Evolutionary conservation across 2,329 filamentous ascomycete genomes (phyloP), one percentile per base, ranked within the genome.

Genomic region (Xylariales sp.): DNA sequence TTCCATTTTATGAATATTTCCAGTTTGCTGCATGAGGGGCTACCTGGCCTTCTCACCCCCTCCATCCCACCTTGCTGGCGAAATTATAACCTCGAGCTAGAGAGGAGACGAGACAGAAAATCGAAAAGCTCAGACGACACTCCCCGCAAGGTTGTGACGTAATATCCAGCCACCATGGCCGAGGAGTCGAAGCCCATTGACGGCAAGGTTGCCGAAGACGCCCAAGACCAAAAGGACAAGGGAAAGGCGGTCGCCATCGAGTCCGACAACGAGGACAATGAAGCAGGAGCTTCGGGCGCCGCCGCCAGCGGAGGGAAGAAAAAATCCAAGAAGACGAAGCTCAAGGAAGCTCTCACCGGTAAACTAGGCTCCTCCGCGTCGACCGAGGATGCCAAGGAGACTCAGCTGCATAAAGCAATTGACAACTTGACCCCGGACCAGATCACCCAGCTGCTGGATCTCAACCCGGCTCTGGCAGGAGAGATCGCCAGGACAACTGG

Each of bases 381-480:
- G n/a, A n/a, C n/a, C n/a, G 53, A 59, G 33, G 59, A 67, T 13
- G 54, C 70, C 37, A 69, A 72, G 50, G 37, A 40, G 14, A 23
- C 33, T 21, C 27, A 43, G 45, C 40, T 59, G 10, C 55, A 60
- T 32, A 71, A 74, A 49, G 70, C 75, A 34, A 63, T 81, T 41
- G 63, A 67, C 21, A 67, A 66, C 33, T 65, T 83, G 40, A 74
- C 72, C 20, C 66, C 70, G 28, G 64, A 76, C 44, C 76, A 83
- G 54, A 63, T 81, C 43, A 60, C 77, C 43, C 78, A 88, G 47
- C 72, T 93, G 42, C 75, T 87, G 52, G 71, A 75, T 38, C 78
- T 88, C 51, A 81, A 90, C 57, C 83, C 83, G n/a, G 79, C 78
- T 4, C 70, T 90, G 50, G 76, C 82, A 44, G 74, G 78, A 48